Conservation (phyloP, 2,329 filamentous ascomycete genomes). For the Zarea fungicola region DNA sequence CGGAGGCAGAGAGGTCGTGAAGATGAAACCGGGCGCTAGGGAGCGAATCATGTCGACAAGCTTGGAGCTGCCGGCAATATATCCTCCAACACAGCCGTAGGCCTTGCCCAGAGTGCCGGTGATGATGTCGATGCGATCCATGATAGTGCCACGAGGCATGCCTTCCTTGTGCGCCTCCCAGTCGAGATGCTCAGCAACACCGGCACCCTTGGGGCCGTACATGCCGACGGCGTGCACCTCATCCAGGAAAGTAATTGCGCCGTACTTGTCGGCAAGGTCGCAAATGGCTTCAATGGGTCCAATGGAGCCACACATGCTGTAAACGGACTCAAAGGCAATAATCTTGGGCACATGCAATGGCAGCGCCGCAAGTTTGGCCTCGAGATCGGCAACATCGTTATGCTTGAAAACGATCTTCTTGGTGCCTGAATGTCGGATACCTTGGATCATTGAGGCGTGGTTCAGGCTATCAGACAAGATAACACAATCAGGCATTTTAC, state of each 20-base stretch:
- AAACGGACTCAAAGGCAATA: constrained; percentile 97
- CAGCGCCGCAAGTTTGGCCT: constrained; percentile 84
- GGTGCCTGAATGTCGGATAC: constrained; percentile 93
- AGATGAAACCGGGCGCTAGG: constrained; percentile 95
- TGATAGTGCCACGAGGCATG: constrained; percentile 72
- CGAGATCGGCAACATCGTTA: constrained; percentile 89
- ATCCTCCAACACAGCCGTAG: constrained; percentile 95
- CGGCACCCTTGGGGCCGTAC: constrained; percentile 94
- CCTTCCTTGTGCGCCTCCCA: constrained; percentile 80
- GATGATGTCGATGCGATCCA: constrained; percentile 97
- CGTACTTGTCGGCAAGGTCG: constrained; percentile 94
- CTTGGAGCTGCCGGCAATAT: constrained; percentile 84
- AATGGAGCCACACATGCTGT: constrained; percentile 98
- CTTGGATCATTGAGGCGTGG: constrained; percentile 99
- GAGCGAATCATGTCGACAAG: constrained; percentile 92
- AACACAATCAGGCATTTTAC: constrained; percentile 92
- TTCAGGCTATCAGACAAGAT: constrained; percentile 97
- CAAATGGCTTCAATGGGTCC: constrained; percentile 95
- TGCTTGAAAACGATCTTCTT: constrained; percentile 99
- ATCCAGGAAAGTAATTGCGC: constrained; percentile 93
- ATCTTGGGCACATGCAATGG: constrained; percentile 88
- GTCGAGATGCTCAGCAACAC: constrained; percentile 95
- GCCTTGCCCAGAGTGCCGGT: constrained; percentile 96
- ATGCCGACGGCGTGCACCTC: constrained; percentile 99
- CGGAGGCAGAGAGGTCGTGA: constrained; percentile 93